Base-by-base conservation (phyloP, 257 asterid genomes). In the Capsicum baccatum region DNA sequence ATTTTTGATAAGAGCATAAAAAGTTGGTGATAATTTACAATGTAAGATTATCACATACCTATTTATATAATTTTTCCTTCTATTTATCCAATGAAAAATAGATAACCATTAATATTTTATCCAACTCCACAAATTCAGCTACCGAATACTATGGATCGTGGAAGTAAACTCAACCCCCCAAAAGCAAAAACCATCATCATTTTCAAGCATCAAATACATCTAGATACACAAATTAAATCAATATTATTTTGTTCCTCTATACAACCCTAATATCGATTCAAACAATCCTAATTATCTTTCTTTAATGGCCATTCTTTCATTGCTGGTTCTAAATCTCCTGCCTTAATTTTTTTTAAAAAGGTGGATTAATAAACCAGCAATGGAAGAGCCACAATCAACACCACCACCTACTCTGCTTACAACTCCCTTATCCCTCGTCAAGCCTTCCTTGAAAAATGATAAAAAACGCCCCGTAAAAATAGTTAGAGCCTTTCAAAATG, bases 351-450 rank as follows among this genome's bases (percentile, higher is more conserved):
- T 33, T 66, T 12, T 0, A 14, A n/a, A 71, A 71, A 48, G 42
- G 59, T 73, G 80, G n/a, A 73, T n/a, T 12, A 48, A 79, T 71
- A 35, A 83, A 86, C 89, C 86, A 85, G 91, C 90, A 87, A 94
- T 95, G 98, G 99, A 88, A 86, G 97, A 94, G 83, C 87, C 88
- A 79, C 62, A 89, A 17, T n/a, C 91, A 26, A 47, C 92, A 21
- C 50, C 83, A 1, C 21, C 88, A 1, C 88, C 91, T 0, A 86
- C 94, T 3, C 91, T 90, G 0, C 86, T 90, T 1, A 50, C 90
- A 9, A 4, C 85, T 0, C 84, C 89, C 3, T 79, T 86, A 4
- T 91, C 97, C 82, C 97, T 96, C n/a, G 80, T 87, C 9, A 93
- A 91, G 42, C 98, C 99, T 35, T 85, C 97, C 11, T 8, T n/a